A percentile compares a stretch with the other conserved stretches of the same genome.
phyloP scores from a whole-genome alignment of 352 stramenopile species.

The Globisporangium parvum region DNA sequence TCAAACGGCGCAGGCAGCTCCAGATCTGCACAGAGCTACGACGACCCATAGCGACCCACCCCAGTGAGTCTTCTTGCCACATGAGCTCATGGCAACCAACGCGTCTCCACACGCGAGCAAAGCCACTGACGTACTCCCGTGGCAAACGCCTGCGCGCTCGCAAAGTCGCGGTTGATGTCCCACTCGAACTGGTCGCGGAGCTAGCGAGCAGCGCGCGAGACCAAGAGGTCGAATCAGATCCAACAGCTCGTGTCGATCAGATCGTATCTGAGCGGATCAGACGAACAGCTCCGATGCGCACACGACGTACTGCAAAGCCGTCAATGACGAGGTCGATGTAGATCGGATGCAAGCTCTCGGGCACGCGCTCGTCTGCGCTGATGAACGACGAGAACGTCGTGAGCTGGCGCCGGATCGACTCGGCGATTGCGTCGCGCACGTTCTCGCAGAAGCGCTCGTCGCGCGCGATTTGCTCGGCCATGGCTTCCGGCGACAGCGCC shows the following conservation, averaged over 20 bases:
- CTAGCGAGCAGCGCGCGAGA: constrained; percentile 14
- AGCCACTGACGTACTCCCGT: constrained; percentile 18
- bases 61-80: neutral
- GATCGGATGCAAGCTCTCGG: constrained; percentile 50
- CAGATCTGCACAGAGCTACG: constrained; percentile 48
- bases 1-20: constrained; percentile 50
- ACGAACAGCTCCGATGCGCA: neutral
- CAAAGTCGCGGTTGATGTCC: constrained; percentile 55
- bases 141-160: constrained; percentile 45
- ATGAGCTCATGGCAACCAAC: neutral
- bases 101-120: neutral
- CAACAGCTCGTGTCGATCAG: neutral
- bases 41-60: too few relatives aligned
- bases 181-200: constrained; percentile 78
- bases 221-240: neutral
- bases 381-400: constrained; percentile 50
- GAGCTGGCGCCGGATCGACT: constrained; percentile 68
- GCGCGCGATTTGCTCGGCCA: constrained; percentile 49
- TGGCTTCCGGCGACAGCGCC: constrained; percentile 34
- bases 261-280: neutral
- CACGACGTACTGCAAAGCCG: constrained; percentile 34
- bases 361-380: constrained; percentile 9
- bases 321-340: constrained; percentile 70
- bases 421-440: constrained; percentile 54
- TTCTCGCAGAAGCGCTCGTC: constrained; percentile 54